phyloP scores from a whole-genome alignment of 352 stramenopile genomes.

The Pythium chondricola region DNA sequence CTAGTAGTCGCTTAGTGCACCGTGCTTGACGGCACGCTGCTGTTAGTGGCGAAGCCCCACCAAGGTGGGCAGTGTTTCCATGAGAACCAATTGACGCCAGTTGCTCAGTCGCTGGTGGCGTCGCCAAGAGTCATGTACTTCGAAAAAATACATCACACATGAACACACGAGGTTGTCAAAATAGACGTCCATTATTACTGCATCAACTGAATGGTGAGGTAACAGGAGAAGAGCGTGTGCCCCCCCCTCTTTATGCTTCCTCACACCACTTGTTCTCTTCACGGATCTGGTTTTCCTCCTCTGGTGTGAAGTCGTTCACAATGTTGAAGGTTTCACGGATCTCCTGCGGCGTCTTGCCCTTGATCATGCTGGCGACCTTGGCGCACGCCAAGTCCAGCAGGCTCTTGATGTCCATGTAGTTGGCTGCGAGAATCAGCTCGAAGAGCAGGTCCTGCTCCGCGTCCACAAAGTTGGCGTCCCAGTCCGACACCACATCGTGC shows the following conservation, averaged over 20 bases:
- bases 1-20: too few species aligned
- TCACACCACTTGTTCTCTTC: conserved; percentile 99
- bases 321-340: conserved; percentile 99
- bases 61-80: too few species aligned
- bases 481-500: conserved; percentile 98
- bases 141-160: too few species aligned
- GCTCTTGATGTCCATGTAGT: conserved; percentile 99
- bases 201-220: too few species aligned
- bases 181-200: too few species aligned
- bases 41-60: too few species aligned
- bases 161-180: too few species aligned
- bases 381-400: conserved; percentile 87
- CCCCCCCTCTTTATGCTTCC: conserved; percentile 95
- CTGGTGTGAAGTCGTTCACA: conserved; percentile 99
- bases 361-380: conserved; percentile 93
- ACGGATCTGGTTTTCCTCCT: conserved; percentile 98
- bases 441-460: conserved; percentile 99
- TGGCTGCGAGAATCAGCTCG: conserved; percentile 99
- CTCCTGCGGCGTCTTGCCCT: conserved; percentile 98
- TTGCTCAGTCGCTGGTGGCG: too few species aligned
- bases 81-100: too few species aligned
- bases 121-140: too few species aligned
- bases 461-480: conserved; percentile 99
- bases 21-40: too few species aligned
- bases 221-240: too few species aligned